Base-by-base conservation (phyloP, 2,329 filamentous ascomycete genomes). In the Graphiopsis chlorocephala region DNA sequence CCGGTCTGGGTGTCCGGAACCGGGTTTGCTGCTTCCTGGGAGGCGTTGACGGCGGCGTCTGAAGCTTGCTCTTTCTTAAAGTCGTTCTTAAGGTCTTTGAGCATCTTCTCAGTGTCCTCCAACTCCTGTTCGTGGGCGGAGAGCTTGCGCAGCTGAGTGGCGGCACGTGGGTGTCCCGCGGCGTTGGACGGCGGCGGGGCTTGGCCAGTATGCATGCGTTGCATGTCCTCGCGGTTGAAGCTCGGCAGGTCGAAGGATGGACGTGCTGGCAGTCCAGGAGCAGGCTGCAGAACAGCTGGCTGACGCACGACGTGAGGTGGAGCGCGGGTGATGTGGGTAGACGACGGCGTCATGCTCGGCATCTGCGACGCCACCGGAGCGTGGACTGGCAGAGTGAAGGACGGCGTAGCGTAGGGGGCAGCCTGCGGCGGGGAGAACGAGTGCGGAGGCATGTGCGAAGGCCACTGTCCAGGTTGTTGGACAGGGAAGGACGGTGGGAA, bases 231-330 rank as follows among this genome's bases (percentile, higher is more conserved):
- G 50, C 81, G 78, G 70, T 83, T 85, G 65, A 84, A 78, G 63
- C 79, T 78, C 29, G 84, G 83, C 17, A 83, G 82, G 66, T 80
- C 82, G 72, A 88, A 86, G 12, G 82, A 79, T 17, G 87, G 87
- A 61, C 87, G 81, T 68, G 87, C 85, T 3, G 87, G 87, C 50
- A 89, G 80, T 64, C 85, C 84, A 25, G 85, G 81, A 15, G 83
- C 82, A 57, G 79, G 73, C n/a, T 84, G 84, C 56, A 86, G 76
- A 31, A n/a, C 12, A 23, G n/a, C 8, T 6, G 15, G 17, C 3
- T 5, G 26, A 31, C 26, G 50, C 15, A 8, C 2, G 26, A 29
- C 14, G 23, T 8, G n/a, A 14, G n/a, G 33, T 12, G 48, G n/a
- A 29, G 17, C 15, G 57, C 29, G 48, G 14, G 25, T 25, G 11